Evolutionary conservation across 257 asterid genomes (phyloP).

Genomic region (Penstemon davidsonii): DNA sequence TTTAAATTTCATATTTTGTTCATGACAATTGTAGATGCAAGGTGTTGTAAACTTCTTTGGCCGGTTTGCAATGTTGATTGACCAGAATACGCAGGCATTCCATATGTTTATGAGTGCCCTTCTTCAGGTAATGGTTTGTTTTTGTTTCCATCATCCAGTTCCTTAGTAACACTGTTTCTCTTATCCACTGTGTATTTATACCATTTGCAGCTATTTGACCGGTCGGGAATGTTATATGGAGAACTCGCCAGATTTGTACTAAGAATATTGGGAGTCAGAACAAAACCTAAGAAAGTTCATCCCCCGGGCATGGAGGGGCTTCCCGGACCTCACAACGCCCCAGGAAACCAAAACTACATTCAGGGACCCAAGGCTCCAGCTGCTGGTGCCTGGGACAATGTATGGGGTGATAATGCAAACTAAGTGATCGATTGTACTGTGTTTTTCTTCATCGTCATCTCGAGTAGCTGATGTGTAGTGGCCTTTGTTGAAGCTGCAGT

Average conservation of each 20-base stretch:
- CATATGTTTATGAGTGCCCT: conserved; percentile 89
- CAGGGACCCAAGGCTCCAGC: conserved; percentile 80
- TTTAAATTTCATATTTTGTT: not conserved
- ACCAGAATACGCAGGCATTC: conserved; percentile 96
- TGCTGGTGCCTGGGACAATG: conserved; percentile 68
- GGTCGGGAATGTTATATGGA: conserved; percentile 88
- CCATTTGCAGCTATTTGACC: conserved; percentile 73
- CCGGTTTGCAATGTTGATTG: conserved; percentile 76
- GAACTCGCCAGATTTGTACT: conserved; percentile 96
- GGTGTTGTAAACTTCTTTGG: conserved; percentile 92
- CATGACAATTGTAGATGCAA: conserved; percentile 66
- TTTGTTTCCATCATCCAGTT: conserved; percentile 6
- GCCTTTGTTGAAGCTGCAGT: conserved; percentile 22
- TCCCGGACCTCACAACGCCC: conserved; percentile 62
- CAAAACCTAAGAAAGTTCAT: conserved; percentile 57
- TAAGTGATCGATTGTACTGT: conserved; percentile 19
- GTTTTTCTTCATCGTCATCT: conserved; percentile 19
- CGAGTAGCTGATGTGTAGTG: conserved; percentile 18
- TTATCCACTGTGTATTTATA: not conserved
- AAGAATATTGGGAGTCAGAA: conserved; percentile 71
- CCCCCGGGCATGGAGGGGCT: conserved; percentile 62
- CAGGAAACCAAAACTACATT: conserved; percentile 50
- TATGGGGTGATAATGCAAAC: conserved; percentile 62
- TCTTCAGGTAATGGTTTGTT: conserved; percentile 65
- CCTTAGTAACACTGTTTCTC: conserved; percentile 1